Base-by-base conservation (phyloP, 306 rosid genomes). In the Amphicarpaea edgeworthii region DNA sequence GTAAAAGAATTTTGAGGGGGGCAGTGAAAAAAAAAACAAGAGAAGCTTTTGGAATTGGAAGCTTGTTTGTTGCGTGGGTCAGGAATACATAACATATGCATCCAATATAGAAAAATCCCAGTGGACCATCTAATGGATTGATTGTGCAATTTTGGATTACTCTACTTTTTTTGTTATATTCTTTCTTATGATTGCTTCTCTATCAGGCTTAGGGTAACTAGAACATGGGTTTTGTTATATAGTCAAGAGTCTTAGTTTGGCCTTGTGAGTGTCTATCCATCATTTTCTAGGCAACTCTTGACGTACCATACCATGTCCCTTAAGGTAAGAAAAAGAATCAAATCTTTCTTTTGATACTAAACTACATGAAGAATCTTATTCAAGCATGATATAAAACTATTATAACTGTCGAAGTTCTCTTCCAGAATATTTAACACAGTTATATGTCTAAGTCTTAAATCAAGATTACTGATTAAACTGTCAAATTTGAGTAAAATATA, bases 1-100 rank as follows among this genome's bases (percentile, higher is more conserved):
- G 63, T n/a, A 70, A 73, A 72, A 77, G 43, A 38, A 19, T 30
- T 47, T 16, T n/a, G n/a, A n/a, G 43, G 28, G 38, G 43, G 40
- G 64, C 59, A 68, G 55, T 40, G 62, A 76, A 66, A 76, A 72
- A 72, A 28, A 76, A 72, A 72, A n/a, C n/a, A n/a, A 47, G 40
- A 64, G 66, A 65, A 58, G 55, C 62, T 71, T 72, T 80, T 10
- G 51, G 79, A 20, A 80, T 74, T 71, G 84, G 79, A 76, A 80
- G 54, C 37, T 71, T 64, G 69, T 58, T 71, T 64, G 69, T 58
- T 54, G 59, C 9, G 83, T 70, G 84, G 76, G 81, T 55, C 79
- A 77, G 75, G 24, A 50, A 7, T 50, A 50, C 63, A 58, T n/a
- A n/a, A n/a, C n/a, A n/a, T n/a, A n/a, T 66, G 40, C 4, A 37